Evolutionary conservation across 306 rosid species (phyloP).

Genomic region (Betula pendula): DNA sequence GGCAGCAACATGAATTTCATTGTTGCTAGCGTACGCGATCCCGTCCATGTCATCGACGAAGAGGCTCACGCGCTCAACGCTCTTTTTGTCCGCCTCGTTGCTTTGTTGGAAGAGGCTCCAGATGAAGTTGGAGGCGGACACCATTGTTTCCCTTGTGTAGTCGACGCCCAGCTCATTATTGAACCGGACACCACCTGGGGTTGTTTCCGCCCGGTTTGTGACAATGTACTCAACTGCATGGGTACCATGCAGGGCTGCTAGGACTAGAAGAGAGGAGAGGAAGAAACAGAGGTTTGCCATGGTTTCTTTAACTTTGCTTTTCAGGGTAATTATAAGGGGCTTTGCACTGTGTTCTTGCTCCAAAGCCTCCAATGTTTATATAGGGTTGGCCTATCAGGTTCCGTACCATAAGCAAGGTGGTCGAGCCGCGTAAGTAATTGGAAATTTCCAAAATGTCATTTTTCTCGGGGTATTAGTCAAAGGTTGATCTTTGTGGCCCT

Average conservation of each 20-base stretch:
- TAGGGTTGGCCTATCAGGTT: too few relatives aligned
- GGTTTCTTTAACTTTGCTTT: background rate
- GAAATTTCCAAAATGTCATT: too few relatives aligned
- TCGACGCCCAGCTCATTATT: constrained; percentile 33
- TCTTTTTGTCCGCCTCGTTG: constrained; percentile 22
- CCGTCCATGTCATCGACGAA: constrained; percentile 31
- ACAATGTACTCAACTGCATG: constrained; percentile 42
- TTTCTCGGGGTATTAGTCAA: too few relatives aligned
- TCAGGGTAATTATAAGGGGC: too few relatives aligned
- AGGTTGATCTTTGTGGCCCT: too few relatives aligned
- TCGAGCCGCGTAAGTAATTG: too few relatives aligned
- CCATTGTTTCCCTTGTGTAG: constrained; percentile 33
- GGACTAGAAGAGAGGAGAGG: constrained; percentile 28
- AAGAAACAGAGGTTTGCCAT: constrained; percentile 18
- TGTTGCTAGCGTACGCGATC: constrained; percentile 27
- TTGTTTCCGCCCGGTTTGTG: constrained; percentile 39
- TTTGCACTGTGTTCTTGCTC: too few relatives aligned
- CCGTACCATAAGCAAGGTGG: too few relatives aligned
- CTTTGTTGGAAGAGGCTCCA: constrained; percentile 34
- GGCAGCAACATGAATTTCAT: constrained; percentile 44
- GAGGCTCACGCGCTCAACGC: constrained; percentile 22
- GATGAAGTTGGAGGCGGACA: constrained; percentile 34
- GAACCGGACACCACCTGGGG: constrained; percentile 45
- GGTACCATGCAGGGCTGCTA: constrained; percentile 27
- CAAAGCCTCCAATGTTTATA: too few relatives aligned